Evolutionary conservation across 768 basidiomycete species (phyloP).

Genomic region (Candolleomyces efflorescens): DNA sequence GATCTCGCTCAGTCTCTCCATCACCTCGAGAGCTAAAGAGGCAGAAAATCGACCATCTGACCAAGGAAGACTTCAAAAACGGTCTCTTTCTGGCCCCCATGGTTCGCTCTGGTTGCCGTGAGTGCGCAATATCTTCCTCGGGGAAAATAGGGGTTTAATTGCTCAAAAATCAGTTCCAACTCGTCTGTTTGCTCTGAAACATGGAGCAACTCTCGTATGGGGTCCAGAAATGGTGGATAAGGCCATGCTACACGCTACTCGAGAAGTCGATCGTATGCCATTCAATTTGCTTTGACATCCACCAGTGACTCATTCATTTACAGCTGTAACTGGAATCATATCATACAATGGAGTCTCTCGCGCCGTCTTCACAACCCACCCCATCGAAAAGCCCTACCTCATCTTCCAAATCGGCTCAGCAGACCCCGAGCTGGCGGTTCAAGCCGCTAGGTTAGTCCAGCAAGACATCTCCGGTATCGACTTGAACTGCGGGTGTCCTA

Average conservation of each 20-base stretch:
- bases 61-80: conserved; percentile 74
- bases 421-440: conserved; percentile 84
- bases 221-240: conserved; percentile 96
- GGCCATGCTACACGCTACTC: conserved; percentile 82
- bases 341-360: conserved; percentile 81
- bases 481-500: conserved; percentile 97
- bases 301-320: neutral
- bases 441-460: conserved; percentile 84
- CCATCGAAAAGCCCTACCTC: conserved; percentile 89
- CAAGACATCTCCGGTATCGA: conserved; percentile 92
- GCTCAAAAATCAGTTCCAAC: conserved; percentile 61
- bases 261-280: conserved; percentile 83
- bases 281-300: neutral
- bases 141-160: conserved; percentile 10
- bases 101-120: conserved; percentile 91
- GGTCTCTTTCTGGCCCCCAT: conserved; percentile 97
- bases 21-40: conserved; percentile 50
- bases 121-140: conserved; percentile 28
- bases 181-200: conserved; percentile 80
- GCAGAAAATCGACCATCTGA: conserved; percentile 53
- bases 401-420: conserved; percentile 96
- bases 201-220: conserved; percentile 95
- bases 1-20: conserved; percentile 45
- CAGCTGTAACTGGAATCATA: conserved; percentile 83
- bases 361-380: conserved; percentile 90